Evolutionary conservation across 1,284 basidiomycete species (phyloP).

Genomic region (Ganoderma boninense): DNA sequence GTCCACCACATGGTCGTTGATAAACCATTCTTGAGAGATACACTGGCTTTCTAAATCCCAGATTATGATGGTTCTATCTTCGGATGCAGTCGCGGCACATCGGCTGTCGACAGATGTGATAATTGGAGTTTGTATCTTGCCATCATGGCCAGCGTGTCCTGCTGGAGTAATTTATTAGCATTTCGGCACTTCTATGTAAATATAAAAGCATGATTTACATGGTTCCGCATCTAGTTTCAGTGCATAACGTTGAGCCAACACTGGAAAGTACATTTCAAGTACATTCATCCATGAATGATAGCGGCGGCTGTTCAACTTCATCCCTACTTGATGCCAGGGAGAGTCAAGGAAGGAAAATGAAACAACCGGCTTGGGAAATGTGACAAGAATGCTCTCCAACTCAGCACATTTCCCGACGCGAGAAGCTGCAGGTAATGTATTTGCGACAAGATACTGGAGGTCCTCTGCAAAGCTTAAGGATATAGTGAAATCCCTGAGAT

Average conservation of each 20-base stretch:
- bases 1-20: rapidly evolving
- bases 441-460: too few relatives aligned
- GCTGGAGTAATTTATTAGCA: neutral
- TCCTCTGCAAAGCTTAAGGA: neutral
- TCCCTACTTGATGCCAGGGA: too few relatives aligned
- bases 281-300: neutral
- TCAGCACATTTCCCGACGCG: too few relatives aligned
- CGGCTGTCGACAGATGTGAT: neutral
- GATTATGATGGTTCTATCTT: neutral
- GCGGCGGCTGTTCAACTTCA: neutral
- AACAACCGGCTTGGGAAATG: neutral
- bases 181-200: neutral
- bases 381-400: neutral
- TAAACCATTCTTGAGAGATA: neutral
- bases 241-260: neutral
- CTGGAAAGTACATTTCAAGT: neutral
- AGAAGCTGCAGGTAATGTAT: too few relatives aligned
- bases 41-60: neutral
- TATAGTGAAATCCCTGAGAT: neutral
- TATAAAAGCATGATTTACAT: neutral
- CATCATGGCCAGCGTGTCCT: neutral
- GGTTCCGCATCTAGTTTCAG: neutral
- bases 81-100: neutral
- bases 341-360: too few relatives aligned
- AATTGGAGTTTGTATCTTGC: neutral